phyloP scores from a whole-genome alignment of 2,329 filamentous ascomycete species.

The Camptophora hylomeconis region DNA sequence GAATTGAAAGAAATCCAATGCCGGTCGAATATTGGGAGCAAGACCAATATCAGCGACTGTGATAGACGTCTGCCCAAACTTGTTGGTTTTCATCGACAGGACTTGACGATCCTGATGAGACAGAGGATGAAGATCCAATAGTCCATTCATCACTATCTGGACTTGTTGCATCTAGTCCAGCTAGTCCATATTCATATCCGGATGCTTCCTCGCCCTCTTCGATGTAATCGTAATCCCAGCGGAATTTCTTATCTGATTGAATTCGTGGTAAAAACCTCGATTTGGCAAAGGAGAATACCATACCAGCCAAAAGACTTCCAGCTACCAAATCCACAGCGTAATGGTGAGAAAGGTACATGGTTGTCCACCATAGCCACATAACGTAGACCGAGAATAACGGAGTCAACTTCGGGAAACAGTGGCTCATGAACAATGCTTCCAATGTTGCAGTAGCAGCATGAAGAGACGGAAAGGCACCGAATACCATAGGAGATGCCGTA shows the following conservation, averaged over 20 bases:
- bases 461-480: constrained; percentile 87
- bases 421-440: constrained; percentile 83
- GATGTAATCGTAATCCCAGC: constrained; percentile 93
- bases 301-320: constrained; percentile 63
- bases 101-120: constrained; percentile 52
- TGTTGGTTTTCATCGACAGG: constrained; percentile 46
- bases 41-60: too few species aligned
- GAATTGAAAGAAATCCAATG: too few species aligned
- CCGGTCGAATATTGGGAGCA: too few species aligned
- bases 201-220: constrained; percentile 58
- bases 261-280: constrained; percentile 68
- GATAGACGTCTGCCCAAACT: constrained; percentile 23
- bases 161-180: constrained; percentile 41
- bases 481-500: constrained; percentile 78
- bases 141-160: constrained; percentile 82
- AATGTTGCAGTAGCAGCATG: constrained; percentile 83
- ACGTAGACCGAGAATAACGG: constrained; percentile 72
- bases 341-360: constrained; percentile 95
- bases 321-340: constrained; percentile 88
- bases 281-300: constrained; percentile 72
- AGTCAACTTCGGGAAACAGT: constrained; percentile 74
- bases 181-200: constrained; percentile 41
- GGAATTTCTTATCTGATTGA: constrained; percentile 71
- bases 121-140: constrained; percentile 66
- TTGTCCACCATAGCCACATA: constrained; percentile 95